phyloP scores from a whole-genome alignment of 2,329 filamentous ascomycete genomes.

The Hawksworthiomyces lignivorus region DNA sequence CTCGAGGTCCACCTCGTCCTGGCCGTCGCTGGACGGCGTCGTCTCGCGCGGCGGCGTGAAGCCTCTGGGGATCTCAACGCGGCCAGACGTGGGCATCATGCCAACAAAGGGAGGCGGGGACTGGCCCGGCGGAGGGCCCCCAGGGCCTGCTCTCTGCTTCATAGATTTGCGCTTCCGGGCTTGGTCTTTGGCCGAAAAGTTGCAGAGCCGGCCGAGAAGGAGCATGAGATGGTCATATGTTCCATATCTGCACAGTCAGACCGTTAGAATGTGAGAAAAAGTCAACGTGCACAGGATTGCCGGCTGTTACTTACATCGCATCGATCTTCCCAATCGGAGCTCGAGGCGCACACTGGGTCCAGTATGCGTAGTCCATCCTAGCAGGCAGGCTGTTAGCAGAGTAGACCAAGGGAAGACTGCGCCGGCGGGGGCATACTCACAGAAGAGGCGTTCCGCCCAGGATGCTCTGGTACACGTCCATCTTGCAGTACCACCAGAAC shows the following conservation, averaged over 20 bases:
- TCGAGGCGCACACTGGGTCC: slow-evolving; percentile 83
- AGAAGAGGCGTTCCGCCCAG: slow-evolving; percentile 78
- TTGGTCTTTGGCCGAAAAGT: slow-evolving; percentile 72
- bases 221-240: slow-evolving; percentile 84
- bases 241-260: slow-evolving; percentile 52
- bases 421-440: too few species aligned
- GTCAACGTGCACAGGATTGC: too few species aligned
- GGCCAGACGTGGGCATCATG: slow-evolving; percentile 46
- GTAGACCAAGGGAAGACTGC: background rate
- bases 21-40: slow-evolving; percentile 34
- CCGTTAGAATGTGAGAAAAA: too few species aligned
- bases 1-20: slow-evolving; percentile 52
- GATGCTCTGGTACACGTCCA: slow-evolving; percentile 86
- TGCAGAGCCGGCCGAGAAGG: slow-evolving; percentile 68
- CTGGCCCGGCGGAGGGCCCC: too few species aligned
- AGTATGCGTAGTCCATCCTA: slow-evolving; percentile 71
- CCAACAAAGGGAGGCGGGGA: slow-evolving; percentile 44
- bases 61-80: slow-evolving; percentile 43
- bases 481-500: slow-evolving; percentile 94
- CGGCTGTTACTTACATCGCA: slow-evolving; percentile 55
- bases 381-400: too few species aligned
- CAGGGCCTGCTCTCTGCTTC: too few species aligned
- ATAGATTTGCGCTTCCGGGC: slow-evolving; percentile 66
- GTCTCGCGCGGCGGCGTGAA: slow-evolving; percentile 42
- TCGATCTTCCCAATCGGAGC: slow-evolving; percentile 69